A percentile compares a stretch with the other conserved stretches of the same genome.
Conservation (phyloP, 441 rosid species). For the Adansonia gregorii region DNA sequence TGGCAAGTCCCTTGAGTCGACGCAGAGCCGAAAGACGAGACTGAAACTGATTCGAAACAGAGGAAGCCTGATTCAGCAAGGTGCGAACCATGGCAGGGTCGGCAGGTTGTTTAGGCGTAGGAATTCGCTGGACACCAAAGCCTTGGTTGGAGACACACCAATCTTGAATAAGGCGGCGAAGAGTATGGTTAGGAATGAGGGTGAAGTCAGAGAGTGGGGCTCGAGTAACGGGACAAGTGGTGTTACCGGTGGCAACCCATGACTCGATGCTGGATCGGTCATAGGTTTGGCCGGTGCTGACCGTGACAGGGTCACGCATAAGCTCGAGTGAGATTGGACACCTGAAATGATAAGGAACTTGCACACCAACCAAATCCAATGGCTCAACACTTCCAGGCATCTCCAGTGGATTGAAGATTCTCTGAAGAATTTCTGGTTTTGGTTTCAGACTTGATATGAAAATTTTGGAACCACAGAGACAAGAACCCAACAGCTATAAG, state of each 20-base stretch:
- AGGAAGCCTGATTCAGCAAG: constrained; percentile 56
- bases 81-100: constrained; percentile 70
- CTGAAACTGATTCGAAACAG: constrained; percentile 36
- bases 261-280: constrained; percentile 91
- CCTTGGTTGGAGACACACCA: constrained; percentile 90
- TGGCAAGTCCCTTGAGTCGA: constrained; percentile 74
- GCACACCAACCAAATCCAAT: constrained; percentile 57
- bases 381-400: constrained; percentile 72
- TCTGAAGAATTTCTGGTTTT: no score
- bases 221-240: constrained; percentile 88
- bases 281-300: constrained; percentile 86
- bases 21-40: constrained; percentile 69
- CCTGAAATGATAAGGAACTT: constrained; percentile 81
- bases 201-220: constrained; percentile 66
- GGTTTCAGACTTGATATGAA: no score
- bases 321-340: constrained; percentile 92
- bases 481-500: no score
- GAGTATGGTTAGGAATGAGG: constrained; percentile 89
- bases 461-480: no score
- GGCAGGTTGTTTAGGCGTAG: constrained; percentile 95
- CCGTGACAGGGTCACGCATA: constrained; percentile 89
- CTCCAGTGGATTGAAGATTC: background rate
- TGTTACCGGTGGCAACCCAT: constrained; percentile 86
- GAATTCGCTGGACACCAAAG: constrained; percentile 81
- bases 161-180: constrained; percentile 88